Percentiles rank a stretch among this genome's conserved stretches.
These are phyloP conservation scores for Fusarium sp. DNA, from an alignment of 2,329 filamentous ascomycete species.

Conservation along the genomic window DNA sequence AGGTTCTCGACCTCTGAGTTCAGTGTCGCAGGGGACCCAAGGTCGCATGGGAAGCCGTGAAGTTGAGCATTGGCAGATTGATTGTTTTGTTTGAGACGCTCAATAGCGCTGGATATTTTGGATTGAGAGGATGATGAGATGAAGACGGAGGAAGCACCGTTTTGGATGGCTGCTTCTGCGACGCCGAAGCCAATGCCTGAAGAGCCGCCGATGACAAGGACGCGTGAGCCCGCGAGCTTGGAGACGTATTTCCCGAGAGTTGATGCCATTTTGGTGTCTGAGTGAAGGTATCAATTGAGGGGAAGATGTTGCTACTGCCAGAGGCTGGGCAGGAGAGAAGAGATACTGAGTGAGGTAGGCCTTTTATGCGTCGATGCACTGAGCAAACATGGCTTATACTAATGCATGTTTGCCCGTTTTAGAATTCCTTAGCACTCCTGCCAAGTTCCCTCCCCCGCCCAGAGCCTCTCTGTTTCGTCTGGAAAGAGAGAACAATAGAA, in stretches of 20 bases:
- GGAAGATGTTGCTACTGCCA: background rate
- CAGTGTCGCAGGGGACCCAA: constrained; percentile 22
- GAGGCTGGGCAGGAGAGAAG: background rate
- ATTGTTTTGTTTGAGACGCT: constrained; percentile 30
- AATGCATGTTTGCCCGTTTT: constrained; percentile 4
- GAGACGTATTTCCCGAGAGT: constrained; percentile 30
- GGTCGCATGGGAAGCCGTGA: constrained; percentile 30
- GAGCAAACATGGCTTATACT: constrained; percentile 24
- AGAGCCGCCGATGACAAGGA: constrained; percentile 40
- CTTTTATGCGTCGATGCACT: constrained; percentile 13
- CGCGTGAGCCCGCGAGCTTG: constrained; percentile 38
- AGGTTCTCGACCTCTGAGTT: constrained; percentile 26
- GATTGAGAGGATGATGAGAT: constrained; percentile 29
- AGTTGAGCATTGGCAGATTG: constrained; percentile 28
- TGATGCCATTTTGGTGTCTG: constrained; percentile 21
- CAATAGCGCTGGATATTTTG: constrained; percentile 21
- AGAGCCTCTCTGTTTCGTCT: too few relatives aligned
- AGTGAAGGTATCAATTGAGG: background rate
- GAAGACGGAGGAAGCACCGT: constrained; percentile 31
- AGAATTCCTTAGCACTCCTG: background rate
- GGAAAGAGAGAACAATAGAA: background rate
- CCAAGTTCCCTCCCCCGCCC: background rate
- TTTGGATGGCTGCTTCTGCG: constrained; percentile 31
- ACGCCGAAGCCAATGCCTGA: constrained; percentile 41
- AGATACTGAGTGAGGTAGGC: background rate